These are phyloP conservation scores for Helichrysum umbraculigerum DNA, from an alignment of 129 eudicot species.

Conservation along the genomic window DNA sequence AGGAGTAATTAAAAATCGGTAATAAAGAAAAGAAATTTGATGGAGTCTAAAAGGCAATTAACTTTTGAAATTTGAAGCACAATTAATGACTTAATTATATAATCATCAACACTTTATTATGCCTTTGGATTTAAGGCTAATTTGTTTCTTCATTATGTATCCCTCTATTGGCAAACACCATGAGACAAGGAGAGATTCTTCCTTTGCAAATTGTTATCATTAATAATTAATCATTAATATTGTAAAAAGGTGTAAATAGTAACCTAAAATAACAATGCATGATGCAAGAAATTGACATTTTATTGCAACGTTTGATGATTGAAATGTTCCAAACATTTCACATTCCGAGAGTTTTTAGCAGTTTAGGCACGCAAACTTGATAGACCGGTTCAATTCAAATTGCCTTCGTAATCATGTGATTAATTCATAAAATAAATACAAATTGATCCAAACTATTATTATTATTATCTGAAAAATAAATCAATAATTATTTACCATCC, in stretches of 20 bases:
- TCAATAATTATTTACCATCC: background rate
- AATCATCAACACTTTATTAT: background rate
- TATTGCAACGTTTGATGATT: background rate
- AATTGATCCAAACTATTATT: background rate
- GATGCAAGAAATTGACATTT: no score
- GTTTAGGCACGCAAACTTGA: background rate
- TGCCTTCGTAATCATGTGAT: background rate
- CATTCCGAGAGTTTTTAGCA: background rate
- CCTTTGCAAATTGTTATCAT: background rate
- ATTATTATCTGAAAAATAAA: background rate
- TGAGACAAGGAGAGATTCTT: background rate
- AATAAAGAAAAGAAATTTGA: slow-evolving; percentile 2
- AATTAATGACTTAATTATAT: background rate
- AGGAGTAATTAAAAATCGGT: no score
- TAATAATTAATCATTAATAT: no score
- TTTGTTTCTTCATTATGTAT: background rate
- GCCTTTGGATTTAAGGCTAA: background rate
- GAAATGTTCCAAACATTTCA: background rate
- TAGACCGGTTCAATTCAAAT: background rate
- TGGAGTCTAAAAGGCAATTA: slow-evolving; percentile 2
- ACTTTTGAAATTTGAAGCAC: slow-evolving; percentile 17
- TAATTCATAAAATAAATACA: background rate
- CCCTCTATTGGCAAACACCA: no score
- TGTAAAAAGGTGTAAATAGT: no score
- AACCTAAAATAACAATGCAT: no score